Base-by-base conservation (phyloP, 257 asterid species). In the Nicotiana sylvestris region DNA sequence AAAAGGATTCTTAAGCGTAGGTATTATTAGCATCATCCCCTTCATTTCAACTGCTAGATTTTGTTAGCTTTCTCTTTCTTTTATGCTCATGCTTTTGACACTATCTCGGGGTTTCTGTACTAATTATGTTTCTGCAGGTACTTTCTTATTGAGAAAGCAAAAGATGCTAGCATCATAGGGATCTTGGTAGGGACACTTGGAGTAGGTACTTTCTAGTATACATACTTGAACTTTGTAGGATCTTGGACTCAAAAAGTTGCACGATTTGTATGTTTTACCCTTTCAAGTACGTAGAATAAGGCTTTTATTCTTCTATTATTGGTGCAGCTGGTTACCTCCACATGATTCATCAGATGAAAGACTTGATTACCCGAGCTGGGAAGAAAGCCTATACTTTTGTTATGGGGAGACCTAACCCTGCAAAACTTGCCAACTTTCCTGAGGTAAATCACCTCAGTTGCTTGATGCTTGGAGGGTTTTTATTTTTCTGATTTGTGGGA, bases 141-240 rank as follows among this genome's bases (percentile, higher is more conserved):
- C 87, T 96, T 90, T 91, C 92, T 96, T 77, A 93, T 94, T 82
- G 98, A 96, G 88, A 96, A 96, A 82, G 98, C 98, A 70, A 96
- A 94, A 92, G 99, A 96, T 90, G 99, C 99, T 69, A 92, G 89
- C 87, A 94, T 94, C 90, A 88, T 96, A 55, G 99, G 99, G 33
- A 94, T 96, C 88, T 87, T 96, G 94, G 98, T 96, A 46, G 99
- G 99, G 81, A 94, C 99, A 55, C 99, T 96, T 87, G 99, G 98
- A 78, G 94, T 92, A 84, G 98, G 99, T 94, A 87, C 66, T 84
- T 77, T 76, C 62, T 43, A n/a, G 21, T 62, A 35, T 77, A 70
- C 76, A 67, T 37, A 29, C 17, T 60, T 81, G 46, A 39, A 69
- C 81, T 39, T 65, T 85, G 27, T 61, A 53, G 37, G 62, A 58